Conservation (phyloP, 176 grass and related monocot genomes). For the Oryza officinalis region DNA sequence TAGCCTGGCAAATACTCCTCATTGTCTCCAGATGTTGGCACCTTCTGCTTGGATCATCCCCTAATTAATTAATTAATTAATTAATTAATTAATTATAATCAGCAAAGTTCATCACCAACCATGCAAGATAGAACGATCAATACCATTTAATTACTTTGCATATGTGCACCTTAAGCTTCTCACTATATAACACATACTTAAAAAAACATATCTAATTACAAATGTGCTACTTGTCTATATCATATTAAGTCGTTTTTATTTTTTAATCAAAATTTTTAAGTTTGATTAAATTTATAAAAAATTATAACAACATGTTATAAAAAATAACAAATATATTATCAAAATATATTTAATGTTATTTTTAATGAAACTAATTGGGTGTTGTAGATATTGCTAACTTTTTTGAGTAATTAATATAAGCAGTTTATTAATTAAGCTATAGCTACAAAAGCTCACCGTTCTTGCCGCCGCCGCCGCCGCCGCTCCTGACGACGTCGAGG, state of each 20-base stretch:
- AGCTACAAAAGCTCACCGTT: background rate
- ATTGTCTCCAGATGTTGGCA: conserved; percentile 57
- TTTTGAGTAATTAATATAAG: background rate
- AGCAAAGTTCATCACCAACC: background rate
- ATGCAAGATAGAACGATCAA: background rate
- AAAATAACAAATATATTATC: too few species aligned
- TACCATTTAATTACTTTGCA: background rate
- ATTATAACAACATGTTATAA: too few species aligned
- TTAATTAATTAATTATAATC: background rate
- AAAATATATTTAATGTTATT: too few species aligned
- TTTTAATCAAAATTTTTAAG: too few species aligned
- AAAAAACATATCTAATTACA: background rate
- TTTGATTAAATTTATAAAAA: too few species aligned
- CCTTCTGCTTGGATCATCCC: conserved; percentile 47
- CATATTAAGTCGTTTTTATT: too few species aligned
- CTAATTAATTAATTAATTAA: background rate
- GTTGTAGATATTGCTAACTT: too few species aligned
- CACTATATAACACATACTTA: too few species aligned
- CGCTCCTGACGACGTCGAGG: conserved; percentile 47
- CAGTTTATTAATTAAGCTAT: background rate
- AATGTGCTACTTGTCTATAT: background rate
- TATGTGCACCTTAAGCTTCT: background rate
- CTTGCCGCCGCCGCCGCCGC: conserved; percentile 34
- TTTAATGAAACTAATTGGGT: too few species aligned
- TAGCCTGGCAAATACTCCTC: conserved; percentile 79